Evolutionary conservation across 2,329 filamentous ascomycete species (phyloP).

Genomic region (Aspergillus spinulosporus): DNA sequence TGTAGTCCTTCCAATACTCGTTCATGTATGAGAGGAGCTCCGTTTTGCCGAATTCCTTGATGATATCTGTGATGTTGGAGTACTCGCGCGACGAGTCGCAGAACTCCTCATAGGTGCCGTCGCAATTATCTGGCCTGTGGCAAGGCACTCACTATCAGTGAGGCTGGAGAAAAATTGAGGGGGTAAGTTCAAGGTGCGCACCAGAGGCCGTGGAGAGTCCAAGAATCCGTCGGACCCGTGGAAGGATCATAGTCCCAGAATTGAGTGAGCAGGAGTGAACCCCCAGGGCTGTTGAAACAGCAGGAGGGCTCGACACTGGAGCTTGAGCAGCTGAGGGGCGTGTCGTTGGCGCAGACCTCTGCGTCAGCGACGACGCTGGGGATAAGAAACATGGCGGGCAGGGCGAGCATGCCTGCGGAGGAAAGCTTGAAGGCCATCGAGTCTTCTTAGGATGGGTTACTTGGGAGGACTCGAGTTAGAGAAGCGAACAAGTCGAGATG

Average conservation of each 20-base stretch:
- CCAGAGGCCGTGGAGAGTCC: constrained; percentile 61
- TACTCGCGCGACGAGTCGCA: constrained; percentile 58
- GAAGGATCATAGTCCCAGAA: constrained; percentile 61
- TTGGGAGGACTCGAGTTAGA: neutral
- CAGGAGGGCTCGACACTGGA: constrained; percentile 52
- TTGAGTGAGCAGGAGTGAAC: constrained; percentile 58
- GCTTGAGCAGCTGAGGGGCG: constrained; percentile 58
- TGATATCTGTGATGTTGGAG: constrained; percentile 58
- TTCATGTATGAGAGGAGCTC: constrained; percentile 59
- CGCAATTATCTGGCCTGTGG: constrained; percentile 55
- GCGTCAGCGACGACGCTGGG: constrained; percentile 25
- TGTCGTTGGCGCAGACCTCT: constrained; percentile 34
- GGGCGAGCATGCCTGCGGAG: constrained; percentile 27
- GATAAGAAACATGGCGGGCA: constrained; percentile 24
- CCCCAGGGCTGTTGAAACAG: constrained; percentile 61
- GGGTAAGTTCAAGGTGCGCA: constrained; percentile 26
- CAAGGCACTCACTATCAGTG: neutral
- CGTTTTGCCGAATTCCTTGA: constrained; percentile 51
- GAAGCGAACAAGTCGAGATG: neutral
- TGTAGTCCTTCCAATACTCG: constrained; percentile 61
- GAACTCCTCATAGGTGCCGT: constrained; percentile 57
- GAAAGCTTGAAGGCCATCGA: constrained; percentile 24
- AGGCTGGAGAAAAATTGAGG: neutral
- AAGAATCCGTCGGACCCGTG: constrained; percentile 56
- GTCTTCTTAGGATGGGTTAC: neutral